Conservation (phyloP, 805 yeast species). For the Wickerhamomyces strasburgensis region DNA sequence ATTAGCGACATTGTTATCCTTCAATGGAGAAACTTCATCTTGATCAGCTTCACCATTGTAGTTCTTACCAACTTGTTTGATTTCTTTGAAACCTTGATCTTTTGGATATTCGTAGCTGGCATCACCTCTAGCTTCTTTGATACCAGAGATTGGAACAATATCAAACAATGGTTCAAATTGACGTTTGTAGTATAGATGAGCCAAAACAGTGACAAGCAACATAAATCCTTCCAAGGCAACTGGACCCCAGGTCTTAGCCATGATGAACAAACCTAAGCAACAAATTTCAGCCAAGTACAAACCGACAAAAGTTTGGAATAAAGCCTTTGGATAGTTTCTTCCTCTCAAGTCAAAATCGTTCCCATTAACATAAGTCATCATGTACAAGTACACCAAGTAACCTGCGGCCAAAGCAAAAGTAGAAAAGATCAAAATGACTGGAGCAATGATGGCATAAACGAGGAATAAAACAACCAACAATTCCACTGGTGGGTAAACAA, state of each 20-base stretch:
- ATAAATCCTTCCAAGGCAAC: conserved; percentile 64
- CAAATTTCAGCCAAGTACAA: conserved; percentile 68
- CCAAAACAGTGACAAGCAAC: conserved; percentile 49
- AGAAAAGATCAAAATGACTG: conserved; percentile 66
- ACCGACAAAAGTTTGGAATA: conserved; percentile 69
- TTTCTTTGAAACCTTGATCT: conserved; percentile 63
- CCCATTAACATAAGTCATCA: conserved; percentile 55
- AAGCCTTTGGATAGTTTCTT: conserved; percentile 64
- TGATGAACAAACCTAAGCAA: conserved; percentile 64
- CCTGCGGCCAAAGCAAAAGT: conserved; percentile 50
- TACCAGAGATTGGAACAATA: conserved; percentile 61
- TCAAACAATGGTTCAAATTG: conserved; percentile 61
- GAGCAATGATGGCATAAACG: conserved; percentile 75
- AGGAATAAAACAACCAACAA: conserved; percentile 68
- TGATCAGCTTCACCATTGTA: conserved; percentile 24
- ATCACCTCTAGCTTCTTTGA: conserved; percentile 34
- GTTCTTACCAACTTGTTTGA: conserved; percentile 43
- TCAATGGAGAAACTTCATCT: conserved; percentile 22
- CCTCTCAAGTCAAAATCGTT: conserved; percentile 62
- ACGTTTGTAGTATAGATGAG: conserved; percentile 55
- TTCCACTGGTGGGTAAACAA: conserved; percentile 72
- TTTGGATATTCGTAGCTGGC: conserved; percentile 46
- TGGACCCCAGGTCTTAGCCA: conserved; percentile 76
- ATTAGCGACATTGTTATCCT: conserved; percentile 16
- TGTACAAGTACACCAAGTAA: conserved; percentile 60